Conservation (phyloP, 805 yeast genomes). For the Candida oleophila region DNA sequence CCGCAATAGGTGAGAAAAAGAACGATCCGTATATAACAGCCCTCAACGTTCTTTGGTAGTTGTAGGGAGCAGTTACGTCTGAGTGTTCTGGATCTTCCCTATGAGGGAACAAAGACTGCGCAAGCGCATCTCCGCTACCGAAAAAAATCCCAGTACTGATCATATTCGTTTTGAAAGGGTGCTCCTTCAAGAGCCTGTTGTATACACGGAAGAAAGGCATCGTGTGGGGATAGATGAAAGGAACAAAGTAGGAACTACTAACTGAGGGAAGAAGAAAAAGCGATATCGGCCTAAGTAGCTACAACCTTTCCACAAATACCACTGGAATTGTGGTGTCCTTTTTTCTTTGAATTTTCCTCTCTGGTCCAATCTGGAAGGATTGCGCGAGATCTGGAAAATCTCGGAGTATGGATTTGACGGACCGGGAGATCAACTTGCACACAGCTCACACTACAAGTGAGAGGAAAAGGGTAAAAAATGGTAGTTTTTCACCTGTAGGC, state of each 20-base stretch:
- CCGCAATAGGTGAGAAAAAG: conserved; percentile 40
- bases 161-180: conserved; percentile 56
- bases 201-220: conserved; percentile 12
- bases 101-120: conserved; percentile 39
- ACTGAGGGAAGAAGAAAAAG: neutral
- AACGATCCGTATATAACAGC: conserved; percentile 38
- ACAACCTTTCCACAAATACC: neutral
- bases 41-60: conserved; percentile 30
- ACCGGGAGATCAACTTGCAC: too few species aligned
- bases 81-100: conserved; percentile 13
- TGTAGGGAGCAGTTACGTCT: conserved; percentile 15
- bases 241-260: neutral
- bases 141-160: conserved; percentile 49
- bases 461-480: too few species aligned
- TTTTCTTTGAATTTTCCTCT: neutral
- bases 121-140: conserved; percentile 43
- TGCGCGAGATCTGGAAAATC: neutral
- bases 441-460: too few species aligned
- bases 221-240: neutral
- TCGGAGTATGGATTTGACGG: neutral
- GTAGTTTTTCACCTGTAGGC: too few species aligned
- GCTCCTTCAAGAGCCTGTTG: conserved; percentile 31
- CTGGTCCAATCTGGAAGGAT: neutral
- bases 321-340: neutral
- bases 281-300: too few species aligned